These are phyloP conservation scores for Rheum nobile DNA, from an alignment of 148 eudicot species.

Conservation along the genomic window DNA sequence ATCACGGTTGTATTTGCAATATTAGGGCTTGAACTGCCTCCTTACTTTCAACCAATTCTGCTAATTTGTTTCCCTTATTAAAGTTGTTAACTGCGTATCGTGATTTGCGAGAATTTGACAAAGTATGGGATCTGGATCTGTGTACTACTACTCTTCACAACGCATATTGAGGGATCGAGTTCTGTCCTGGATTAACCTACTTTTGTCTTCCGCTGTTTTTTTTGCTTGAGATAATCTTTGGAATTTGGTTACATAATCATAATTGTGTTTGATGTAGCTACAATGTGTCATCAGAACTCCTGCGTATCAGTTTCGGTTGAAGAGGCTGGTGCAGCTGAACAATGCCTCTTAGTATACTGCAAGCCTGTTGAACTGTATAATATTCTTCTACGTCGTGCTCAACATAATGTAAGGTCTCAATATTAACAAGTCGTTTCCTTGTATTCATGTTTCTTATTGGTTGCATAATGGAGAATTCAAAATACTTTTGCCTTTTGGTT, in stretches of 20 bases:
- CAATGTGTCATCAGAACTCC: conserved; percentile 77
- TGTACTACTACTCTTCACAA: neutral
- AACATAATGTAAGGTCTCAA: conserved; percentile 40
- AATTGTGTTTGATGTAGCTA: conserved; percentile 4
- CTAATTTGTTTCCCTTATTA: neutral
- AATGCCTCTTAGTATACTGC: conserved; percentile 73
- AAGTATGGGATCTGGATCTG: neutral
- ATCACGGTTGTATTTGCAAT: neutral
- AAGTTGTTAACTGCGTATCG: neutral
- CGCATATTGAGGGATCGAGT: neutral
- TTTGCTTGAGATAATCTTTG: neutral
- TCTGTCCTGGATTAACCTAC: neutral
- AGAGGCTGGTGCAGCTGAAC: conserved; percentile 66
- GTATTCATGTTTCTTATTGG: neutral
- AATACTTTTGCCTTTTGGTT: neutral
- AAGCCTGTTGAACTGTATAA: conserved; percentile 94
- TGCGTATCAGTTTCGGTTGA: conserved; percentile 55
- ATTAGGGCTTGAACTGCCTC: neutral
- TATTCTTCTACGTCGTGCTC: conserved; percentile 81
- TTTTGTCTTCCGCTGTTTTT: neutral
- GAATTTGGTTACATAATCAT: neutral
- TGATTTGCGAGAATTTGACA: neutral
- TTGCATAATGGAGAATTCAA: neutral
- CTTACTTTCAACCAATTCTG: neutral
- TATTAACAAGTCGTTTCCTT: neutral